Evolutionary conservation across 116 monocot species (phyloP), one percentile per base, ranked within the genome.

Genomic region (Trichopus zeylanicus): DNA sequence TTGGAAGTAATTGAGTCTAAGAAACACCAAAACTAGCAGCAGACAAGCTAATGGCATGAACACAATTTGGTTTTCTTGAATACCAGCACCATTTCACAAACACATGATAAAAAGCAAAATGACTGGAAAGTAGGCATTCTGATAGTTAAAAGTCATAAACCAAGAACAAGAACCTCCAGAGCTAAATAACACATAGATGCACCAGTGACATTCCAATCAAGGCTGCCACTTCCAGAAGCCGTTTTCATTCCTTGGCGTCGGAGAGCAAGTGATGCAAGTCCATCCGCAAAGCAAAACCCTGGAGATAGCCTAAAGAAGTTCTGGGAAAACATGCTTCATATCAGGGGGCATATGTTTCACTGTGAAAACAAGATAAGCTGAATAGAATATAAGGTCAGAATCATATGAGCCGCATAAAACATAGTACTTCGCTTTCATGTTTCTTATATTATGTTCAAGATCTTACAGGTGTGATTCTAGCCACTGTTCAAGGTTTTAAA

Each of bases 221-320:
- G 68, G 53, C 64, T 65, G 53, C 35, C 65, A 48, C 60, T 59
- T 31, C 74, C 64, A 53, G 73, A 74, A 70, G 77, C 70, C 10
- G 42, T 28, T 74, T 88, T 93, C 69, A 93, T 61, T 33, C 70
- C 85, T 85, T 93, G 93, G 13, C 68, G 77, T 52, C 88, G 76
- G 54, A 93, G 84, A 60, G 93, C 93, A 71, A 93, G 93, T 31
- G 93, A 93, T 39, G 88, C 81, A 63, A 93, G 93, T 15, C 88
- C 88, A 72, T 93, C 93, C 52, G 93, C 81, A 71, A 93, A 88
- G 78, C 93, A 93, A 79, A 85, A 93, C 55, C 85, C 76, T 51
- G 93, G 93, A 11, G 81, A 84, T 33, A 93, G 46, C 57, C 93
- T 76, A 59, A 85, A 93, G 47, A 93, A 79, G 64, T 76, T 78